A percentile compares a stretch with the other conserved stretches of the same genome.
Conservation (phyloP, 345 rosid genomes). For the Diplotaxis tenuifolia region DNA sequence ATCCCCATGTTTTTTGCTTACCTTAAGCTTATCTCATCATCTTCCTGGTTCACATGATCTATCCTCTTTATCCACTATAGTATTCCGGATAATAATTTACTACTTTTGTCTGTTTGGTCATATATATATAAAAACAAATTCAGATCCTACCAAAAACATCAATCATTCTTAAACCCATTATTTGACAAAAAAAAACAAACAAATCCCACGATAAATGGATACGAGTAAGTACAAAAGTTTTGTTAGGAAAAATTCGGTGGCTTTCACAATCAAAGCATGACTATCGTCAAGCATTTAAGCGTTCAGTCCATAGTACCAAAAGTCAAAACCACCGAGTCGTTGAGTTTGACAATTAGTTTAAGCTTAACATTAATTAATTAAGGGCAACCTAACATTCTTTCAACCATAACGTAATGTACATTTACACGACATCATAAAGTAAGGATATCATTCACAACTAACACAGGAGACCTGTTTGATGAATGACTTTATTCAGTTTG, state of each 20-base stretch:
- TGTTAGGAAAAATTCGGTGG: conserved; percentile 1
- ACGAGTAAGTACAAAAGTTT: neutral
- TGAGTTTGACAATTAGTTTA: conserved; percentile 20
- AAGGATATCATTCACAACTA: neutral
- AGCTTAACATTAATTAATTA: neutral
- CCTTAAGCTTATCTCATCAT: conserved; percentile 22
- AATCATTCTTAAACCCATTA: neutral
- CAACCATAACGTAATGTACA: neutral
- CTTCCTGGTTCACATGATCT: conserved; percentile 10
- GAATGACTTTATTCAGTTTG: neutral
- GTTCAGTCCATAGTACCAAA: conserved; percentile 5
- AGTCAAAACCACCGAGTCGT: conserved; percentile 9
- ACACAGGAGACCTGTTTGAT: neutral
- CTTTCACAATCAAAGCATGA: conserved; percentile 26
- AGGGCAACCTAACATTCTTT: conserved; percentile 5
- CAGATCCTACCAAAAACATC: neutral
- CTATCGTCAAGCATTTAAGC: neutral
- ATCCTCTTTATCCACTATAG: neutral
- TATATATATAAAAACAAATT: neutral
- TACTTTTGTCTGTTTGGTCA: neutral
- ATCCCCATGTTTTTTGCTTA: conserved; percentile 2
- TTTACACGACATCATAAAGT: conserved; percentile 1
- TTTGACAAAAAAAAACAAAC: no score
- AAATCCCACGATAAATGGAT: neutral
- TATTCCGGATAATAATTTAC: neutral